phyloP scores from a whole-genome alignment of 2,329 filamentous ascomycete species.

The Xylaria sp. region DNA sequence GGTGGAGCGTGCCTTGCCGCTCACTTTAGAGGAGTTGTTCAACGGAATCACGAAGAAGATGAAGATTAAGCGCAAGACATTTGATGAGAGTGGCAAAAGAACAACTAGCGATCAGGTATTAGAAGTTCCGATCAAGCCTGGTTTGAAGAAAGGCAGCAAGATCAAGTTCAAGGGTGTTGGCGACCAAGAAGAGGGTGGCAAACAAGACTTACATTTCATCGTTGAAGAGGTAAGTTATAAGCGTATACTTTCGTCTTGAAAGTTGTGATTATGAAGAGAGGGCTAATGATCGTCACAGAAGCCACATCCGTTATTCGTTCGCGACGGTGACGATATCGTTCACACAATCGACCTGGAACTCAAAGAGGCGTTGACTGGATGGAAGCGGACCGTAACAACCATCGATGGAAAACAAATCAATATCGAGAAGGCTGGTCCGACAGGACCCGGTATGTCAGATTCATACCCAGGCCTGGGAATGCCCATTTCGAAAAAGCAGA shows the following conservation, averaged over 20 bases:
- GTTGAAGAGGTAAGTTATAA: constrained; percentile 80
- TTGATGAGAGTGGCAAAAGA: constrained; percentile 85
- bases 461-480: constrained; percentile 88
- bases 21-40: constrained; percentile 90
- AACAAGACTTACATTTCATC: constrained; percentile 95
- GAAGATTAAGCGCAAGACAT: constrained; percentile 97
- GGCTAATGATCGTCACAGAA: constrained; percentile 71
- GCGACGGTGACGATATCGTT: constrained; percentile 88
- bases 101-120: constrained; percentile 88
- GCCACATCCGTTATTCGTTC: constrained; percentile 83
- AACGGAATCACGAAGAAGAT: constrained; percentile 93
- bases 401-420: constrained; percentile 90
- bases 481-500: constrained; percentile 91
- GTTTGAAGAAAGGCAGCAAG: constrained; percentile 95
- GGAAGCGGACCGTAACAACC: constrained; percentile 89
- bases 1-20: constrained; percentile 82
- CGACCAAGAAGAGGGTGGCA: constrained; percentile 94
- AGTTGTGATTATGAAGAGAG: background rate
- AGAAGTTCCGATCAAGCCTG: constrained; percentile 94
- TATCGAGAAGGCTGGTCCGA: constrained; percentile 84
- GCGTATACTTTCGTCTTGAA: background rate
- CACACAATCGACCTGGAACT: constrained; percentile 83
- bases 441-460: constrained; percentile 83
- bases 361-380: constrained; percentile 94
- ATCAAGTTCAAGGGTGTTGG: constrained; percentile 99